These are phyloP conservation scores for Ampelocalamus luodianensis DNA, from an alignment of 176 grass and related monocot species.

Conservation along the genomic window DNA sequence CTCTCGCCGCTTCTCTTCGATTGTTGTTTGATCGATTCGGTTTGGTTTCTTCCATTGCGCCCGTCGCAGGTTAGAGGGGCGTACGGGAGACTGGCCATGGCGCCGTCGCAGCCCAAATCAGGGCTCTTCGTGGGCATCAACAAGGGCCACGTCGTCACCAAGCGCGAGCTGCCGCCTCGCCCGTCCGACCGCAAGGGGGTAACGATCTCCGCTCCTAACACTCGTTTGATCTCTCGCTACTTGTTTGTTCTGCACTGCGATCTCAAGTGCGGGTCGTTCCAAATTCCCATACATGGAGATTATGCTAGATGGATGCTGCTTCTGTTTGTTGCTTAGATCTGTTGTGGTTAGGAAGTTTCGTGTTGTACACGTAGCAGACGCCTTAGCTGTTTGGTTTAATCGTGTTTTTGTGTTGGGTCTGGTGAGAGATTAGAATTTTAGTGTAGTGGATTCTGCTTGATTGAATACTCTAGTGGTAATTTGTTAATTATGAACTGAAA, in stretches of 20 bases:
- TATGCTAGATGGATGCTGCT: background rate
- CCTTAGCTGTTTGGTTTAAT: background rate
- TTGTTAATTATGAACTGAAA: background rate
- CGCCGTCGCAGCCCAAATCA: slow-evolving; percentile 60
- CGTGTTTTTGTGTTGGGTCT: background rate
- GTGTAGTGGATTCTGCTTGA: background rate
- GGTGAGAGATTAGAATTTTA: background rate
- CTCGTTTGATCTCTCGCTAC: background rate
- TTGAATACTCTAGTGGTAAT: background rate
- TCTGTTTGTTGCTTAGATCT: background rate
- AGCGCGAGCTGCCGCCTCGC: slow-evolving; percentile 60
- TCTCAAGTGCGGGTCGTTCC: background rate
- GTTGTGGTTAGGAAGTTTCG: background rate
- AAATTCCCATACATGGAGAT: background rate
- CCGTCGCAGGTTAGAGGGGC: slow-evolving; percentile 15
- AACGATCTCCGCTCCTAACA: background rate
- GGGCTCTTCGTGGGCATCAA: slow-evolving; percentile 73
- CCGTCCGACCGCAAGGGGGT: slow-evolving; percentile 71
- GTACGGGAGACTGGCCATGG: slow-evolving; percentile 38
- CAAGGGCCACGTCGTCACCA: slow-evolving; percentile 71
- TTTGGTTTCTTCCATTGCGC: background rate
- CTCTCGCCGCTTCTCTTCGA: background rate
- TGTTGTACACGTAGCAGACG: too few species aligned
- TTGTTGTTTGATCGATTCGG: background rate
- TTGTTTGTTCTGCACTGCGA: background rate